Evolutionary conservation across 306 rosid genomes (phyloP).

Genomic region (Inga oerstediana): DNA sequence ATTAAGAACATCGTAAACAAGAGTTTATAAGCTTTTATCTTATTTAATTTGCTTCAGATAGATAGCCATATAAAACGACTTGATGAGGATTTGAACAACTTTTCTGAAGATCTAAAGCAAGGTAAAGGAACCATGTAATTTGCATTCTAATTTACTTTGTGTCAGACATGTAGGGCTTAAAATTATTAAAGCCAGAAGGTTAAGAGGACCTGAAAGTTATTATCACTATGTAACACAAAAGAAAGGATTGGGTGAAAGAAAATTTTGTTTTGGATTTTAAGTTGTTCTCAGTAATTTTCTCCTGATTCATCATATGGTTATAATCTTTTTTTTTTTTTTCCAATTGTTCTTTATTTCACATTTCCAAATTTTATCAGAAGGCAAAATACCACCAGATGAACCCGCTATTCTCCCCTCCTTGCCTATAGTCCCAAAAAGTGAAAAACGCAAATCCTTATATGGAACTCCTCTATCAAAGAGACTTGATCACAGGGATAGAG

Average conservation of each 20-base stretch:
- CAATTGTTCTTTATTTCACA: constrained; percentile 12
- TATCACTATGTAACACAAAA: constrained; percentile 9
- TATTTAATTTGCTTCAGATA: constrained; percentile 63
- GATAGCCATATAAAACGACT: constrained; percentile 95
- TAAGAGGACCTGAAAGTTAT: background rate
- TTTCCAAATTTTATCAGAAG: constrained; percentile 53
- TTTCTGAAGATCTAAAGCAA: constrained; percentile 95
- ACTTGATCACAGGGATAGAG: constrained; percentile 78
- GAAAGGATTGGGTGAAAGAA: constrained; percentile 12
- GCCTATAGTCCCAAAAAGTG: constrained; percentile 72
- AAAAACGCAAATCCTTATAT: constrained; percentile 63
- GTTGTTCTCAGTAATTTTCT: background rate
- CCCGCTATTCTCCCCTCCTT: constrained; percentile 88
- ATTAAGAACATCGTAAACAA: constrained; percentile 19
- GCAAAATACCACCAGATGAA: constrained; percentile 82
- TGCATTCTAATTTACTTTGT: constrained; percentile 30
- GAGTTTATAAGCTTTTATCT: constrained; percentile 33
- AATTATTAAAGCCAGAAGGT: constrained; percentile 6
- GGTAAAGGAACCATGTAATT: constrained; percentile 51
- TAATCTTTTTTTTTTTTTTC: constrained; percentile 4
- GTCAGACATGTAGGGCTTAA: constrained; percentile 25
- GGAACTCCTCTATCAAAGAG: constrained; percentile 77
- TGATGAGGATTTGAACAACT: constrained; percentile 91
- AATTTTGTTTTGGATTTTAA: constrained; percentile 1
- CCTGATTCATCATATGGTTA: constrained; percentile 21